Evolutionary conservation across 495 filamentous ascomycete species (phyloP).

Genomic region (Peziza echinospora): DNA sequence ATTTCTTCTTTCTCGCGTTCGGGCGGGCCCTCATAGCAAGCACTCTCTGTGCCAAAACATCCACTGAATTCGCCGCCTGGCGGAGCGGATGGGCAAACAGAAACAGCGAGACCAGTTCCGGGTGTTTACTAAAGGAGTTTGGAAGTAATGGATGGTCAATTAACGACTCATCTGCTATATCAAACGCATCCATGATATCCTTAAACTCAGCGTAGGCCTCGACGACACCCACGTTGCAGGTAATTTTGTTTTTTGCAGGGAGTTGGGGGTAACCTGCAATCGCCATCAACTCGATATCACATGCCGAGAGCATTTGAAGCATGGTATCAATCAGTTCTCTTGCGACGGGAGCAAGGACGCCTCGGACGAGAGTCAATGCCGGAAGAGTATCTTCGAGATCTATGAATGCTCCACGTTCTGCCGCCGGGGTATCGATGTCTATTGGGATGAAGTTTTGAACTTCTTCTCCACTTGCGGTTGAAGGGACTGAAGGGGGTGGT

Average conservation of each 20-base stretch:
- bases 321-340: slow-evolving; percentile 27
- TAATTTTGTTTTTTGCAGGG: slow-evolving; percentile 20
- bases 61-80: slow-evolving; percentile 28
- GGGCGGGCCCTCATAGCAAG: slow-evolving; percentile 24
- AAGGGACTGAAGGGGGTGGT: not conserved
- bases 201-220: slow-evolving; percentile 4
- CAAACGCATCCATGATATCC: slow-evolving; percentile 21
- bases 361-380: slow-evolving; percentile 17
- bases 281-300: slow-evolving; percentile 28
- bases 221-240: slow-evolving; percentile 19
- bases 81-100: slow-evolving; percentile 34
- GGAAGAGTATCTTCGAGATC: slow-evolving; percentile 5
- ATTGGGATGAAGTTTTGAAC: slow-evolving; percentile 17
- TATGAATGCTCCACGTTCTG: slow-evolving; percentile 3
- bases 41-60: slow-evolving; percentile 26
- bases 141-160: slow-evolving; percentile 18
- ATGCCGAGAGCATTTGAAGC: slow-evolving; percentile 22
- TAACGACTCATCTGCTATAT: slow-evolving; percentile 20
- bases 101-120: slow-evolving; percentile 32
- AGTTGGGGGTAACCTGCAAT: slow-evolving; percentile 27
- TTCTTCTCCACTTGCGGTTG: not conserved
- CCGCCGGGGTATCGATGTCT: slow-evolving; percentile 18
- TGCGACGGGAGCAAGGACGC: slow-evolving; percentile 26
- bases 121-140: slow-evolving; percentile 18
- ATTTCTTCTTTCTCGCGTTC: slow-evolving; percentile 15